Evolutionary conservation across 2,329 filamentous ascomycete genomes (phyloP).

Genomic region (Aspergillus novofumigatus): DNA sequence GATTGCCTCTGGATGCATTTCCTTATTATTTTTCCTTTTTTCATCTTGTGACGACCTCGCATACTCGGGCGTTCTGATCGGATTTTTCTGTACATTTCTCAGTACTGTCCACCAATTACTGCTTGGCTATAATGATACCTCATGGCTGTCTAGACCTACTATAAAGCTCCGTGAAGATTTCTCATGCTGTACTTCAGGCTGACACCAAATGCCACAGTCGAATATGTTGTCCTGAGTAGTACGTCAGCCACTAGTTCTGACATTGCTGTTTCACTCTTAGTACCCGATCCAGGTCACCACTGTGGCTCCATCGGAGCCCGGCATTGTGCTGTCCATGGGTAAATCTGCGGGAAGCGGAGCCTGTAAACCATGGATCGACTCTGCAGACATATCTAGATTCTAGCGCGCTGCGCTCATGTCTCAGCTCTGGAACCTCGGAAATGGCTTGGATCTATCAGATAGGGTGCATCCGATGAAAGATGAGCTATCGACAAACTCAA

Average conservation of each 20-base stretch:
- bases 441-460: neutral
- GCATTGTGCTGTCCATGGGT: conserved; percentile 11
- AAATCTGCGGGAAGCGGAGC: conserved; percentile 14
- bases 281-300: too few species aligned
- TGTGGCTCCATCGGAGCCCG: neutral
- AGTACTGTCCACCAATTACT: neutral
- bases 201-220: neutral
- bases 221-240: neutral
- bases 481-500: neutral
- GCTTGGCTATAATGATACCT: neutral
- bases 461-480: neutral
- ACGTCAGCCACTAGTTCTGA: neutral
- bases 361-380: conserved; percentile 18
- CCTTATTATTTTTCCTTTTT: neutral
- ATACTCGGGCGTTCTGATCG: neutral
- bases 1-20: neutral
- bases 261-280: neutral
- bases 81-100: neutral
- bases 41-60: neutral
- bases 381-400: neutral
- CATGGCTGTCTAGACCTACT: neutral
- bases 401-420: neutral
- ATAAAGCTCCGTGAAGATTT: neutral
- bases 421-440: conserved; percentile 41
- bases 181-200: neutral